These are phyloP conservation scores for Pistacia integerrima DNA, from an alignment of 345 rosid genomes.

Conservation along the genomic window DNA sequence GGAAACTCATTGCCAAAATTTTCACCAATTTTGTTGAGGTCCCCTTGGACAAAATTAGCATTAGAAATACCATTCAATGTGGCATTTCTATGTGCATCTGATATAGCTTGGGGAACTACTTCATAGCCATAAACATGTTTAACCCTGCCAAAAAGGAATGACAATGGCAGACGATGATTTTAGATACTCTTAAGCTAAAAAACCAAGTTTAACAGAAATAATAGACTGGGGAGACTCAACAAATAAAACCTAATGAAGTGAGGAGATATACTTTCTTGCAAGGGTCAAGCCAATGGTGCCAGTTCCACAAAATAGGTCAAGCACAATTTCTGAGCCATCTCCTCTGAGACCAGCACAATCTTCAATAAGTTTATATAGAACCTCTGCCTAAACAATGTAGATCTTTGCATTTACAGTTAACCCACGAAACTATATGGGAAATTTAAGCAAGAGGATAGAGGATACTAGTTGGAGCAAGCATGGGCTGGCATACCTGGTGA, in stretches of 20 bases:
- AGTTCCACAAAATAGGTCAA: constrained; percentile 94
- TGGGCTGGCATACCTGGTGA: constrained; percentile 53
- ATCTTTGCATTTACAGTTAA: constrained; percentile 15
- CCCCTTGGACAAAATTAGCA: constrained; percentile 89
- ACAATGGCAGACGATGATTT: neutral
- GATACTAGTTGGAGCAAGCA: neutral
- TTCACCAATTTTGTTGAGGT: constrained; percentile 87
- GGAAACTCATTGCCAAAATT: constrained; percentile 80
- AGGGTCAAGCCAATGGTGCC: constrained; percentile 94
- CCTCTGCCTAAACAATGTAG: constrained; percentile 69
- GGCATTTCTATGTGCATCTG: constrained; percentile 78
- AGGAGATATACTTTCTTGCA: constrained; percentile 61
- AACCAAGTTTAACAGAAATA: constrained; percentile 12
- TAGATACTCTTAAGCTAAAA: neutral
- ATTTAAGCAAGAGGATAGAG: neutral
- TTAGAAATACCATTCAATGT: constrained; percentile 73
- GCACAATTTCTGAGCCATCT: constrained; percentile 90
- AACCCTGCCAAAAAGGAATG: constrained; percentile 44
- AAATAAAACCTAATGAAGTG: neutral
- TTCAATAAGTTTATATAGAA: constrained; percentile 81
- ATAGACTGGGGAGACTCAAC: neutral
- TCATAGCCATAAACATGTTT: constrained; percentile 90
- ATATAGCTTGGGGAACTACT: constrained; percentile 88
- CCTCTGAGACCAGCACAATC: constrained; percentile 81
- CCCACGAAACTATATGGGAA: constrained; percentile 1